These are phyloP conservation scores for Cantharellus anzutake DNA, from an alignment of 768 basidiomycete genomes.

Conservation along the genomic window DNA sequence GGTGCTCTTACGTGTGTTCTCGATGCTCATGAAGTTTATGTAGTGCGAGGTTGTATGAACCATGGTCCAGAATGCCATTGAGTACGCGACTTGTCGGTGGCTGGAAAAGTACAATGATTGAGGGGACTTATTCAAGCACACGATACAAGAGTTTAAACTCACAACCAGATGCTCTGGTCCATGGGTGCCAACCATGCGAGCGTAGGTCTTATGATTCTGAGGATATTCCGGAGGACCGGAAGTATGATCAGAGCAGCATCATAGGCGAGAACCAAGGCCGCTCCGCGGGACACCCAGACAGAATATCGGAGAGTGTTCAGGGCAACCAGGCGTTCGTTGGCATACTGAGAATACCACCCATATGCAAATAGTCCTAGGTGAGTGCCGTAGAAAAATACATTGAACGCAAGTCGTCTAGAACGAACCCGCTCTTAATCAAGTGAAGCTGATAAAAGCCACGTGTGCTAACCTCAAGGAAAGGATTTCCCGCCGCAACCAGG, in stretches of 20 bases:
- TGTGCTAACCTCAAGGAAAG: background rate
- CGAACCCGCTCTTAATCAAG: no score
- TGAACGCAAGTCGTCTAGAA: constrained; percentile 2
- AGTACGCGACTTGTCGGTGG: background rate
- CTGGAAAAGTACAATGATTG: background rate
- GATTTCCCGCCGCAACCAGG: background rate
- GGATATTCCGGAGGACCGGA: background rate
- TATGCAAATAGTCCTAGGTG: constrained; percentile 60
- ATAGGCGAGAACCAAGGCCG: background rate
- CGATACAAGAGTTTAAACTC: background rate
- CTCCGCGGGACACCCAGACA: background rate
- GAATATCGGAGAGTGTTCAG: background rate
- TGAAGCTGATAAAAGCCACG: background rate
- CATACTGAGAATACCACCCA: constrained; percentile 51
- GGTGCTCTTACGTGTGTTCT: background rate
- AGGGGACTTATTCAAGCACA: no score
- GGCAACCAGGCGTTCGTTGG: background rate
- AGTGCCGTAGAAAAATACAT: constrained; percentile 48
- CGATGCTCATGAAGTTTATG: background rate
- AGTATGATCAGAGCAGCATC: background rate
- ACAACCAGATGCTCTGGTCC: background rate
- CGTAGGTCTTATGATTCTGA: background rate
- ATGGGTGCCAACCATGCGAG: background rate
- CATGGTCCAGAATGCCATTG: background rate
- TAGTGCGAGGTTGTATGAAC: background rate